phyloP scores from a whole-genome alignment of 2,329 filamentous ascomycete genomes.

The Podosphaera leucotricha region DNA sequence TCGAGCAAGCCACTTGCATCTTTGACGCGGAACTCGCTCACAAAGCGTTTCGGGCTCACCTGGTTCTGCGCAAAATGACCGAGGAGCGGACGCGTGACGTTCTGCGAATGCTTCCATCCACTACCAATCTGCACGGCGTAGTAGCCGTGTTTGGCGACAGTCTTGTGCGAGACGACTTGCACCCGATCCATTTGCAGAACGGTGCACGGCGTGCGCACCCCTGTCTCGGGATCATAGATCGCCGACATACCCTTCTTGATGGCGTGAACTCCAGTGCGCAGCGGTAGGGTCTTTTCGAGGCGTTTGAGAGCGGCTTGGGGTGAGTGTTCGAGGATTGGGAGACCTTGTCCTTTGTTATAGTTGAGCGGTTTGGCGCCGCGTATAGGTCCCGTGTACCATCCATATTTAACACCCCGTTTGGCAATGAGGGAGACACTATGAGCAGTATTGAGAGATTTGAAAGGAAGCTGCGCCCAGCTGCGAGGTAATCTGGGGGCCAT shows the following conservation, averaged over 20 bases:
- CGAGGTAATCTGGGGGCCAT: background rate
- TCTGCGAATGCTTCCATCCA: conserved; percentile 48
- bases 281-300: conserved; percentile 31
- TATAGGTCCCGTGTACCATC: conserved; percentile 33
- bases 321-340: conserved; percentile 31
- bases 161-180: conserved; percentile 75
- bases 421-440: conserved; percentile 6
- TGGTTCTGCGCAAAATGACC: conserved; percentile 72
- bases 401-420: conserved; percentile 18
- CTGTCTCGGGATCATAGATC: conserved; percentile 54
- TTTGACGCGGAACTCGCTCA: conserved; percentile 74
- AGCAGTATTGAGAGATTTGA: background rate
- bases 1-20: conserved; percentile 46
- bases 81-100: conserved; percentile 59
- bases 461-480: background rate
- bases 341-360: conserved; percentile 36
- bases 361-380: conserved; percentile 23
- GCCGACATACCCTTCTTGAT: conserved; percentile 94
- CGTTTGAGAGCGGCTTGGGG: conserved; percentile 37
- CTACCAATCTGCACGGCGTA: conserved; percentile 78
- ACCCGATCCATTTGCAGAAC: conserved; percentile 84
- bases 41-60: conserved; percentile 59
- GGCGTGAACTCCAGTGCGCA: conserved; percentile 61
- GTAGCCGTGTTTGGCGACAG: conserved; percentile 59
- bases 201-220: conserved; percentile 62